Conservation (phyloP, 768 basidiomycete genomes). For the Auriculariales sp. region DNA sequence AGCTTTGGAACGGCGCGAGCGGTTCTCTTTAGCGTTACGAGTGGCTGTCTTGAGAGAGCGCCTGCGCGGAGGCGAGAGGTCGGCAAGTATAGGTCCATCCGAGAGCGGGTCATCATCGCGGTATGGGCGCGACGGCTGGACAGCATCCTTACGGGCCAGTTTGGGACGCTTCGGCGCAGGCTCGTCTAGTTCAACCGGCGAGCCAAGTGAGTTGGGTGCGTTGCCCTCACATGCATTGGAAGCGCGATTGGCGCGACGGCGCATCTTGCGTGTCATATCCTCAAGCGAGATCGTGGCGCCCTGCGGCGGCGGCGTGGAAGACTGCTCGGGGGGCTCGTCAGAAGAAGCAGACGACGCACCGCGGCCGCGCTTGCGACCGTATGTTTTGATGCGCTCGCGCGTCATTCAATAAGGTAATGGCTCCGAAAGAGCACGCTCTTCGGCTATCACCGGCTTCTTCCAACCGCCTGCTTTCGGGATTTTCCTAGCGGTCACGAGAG, state of each 20-base stretch:
- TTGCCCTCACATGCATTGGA: slow-evolving; percentile 1
- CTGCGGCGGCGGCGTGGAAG: neutral
- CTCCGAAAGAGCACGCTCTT: too few species aligned
- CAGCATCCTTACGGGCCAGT: neutral
- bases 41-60: neutral
- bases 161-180: neutral
- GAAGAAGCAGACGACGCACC: neutral
- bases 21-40: neutral
- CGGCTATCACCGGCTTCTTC: too few species aligned
- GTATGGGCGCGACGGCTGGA: neutral
- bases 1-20: too few species aligned
- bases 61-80: neutral
- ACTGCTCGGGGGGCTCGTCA: neutral
- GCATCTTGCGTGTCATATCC: neutral
- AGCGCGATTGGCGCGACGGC: neutral
- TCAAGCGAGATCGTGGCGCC: slow-evolving; percentile 4
- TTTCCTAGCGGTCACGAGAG: too few species aligned
- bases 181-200: neutral
- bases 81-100: neutral
- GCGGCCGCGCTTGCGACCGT: neutral
- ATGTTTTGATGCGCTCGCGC: neutral
- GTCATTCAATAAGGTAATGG: too few species aligned
- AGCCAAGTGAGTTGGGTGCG: neutral
- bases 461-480: too few species aligned
- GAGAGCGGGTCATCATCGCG: neutral